Conservation (phyloP, 2,329 filamentous ascomycete genomes). For the Thelonectria rubi region DNA sequence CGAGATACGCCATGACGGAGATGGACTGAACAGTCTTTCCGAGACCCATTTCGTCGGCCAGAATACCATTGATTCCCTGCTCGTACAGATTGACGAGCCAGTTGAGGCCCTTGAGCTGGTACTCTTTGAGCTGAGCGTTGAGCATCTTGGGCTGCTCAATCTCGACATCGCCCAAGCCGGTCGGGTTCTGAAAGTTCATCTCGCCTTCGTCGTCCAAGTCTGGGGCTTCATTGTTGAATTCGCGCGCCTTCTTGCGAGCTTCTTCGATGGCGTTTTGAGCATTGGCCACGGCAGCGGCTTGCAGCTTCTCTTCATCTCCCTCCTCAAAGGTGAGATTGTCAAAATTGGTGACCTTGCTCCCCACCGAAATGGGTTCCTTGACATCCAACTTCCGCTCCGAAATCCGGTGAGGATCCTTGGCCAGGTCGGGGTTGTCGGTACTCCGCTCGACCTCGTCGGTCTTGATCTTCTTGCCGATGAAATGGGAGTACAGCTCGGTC, state of each 20-base stretch:
- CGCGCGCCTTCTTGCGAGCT: slow-evolving; percentile 89
- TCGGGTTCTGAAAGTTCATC: slow-evolving; percentile 99
- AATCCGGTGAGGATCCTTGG: slow-evolving; percentile 57
- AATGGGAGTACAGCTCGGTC: slow-evolving; percentile 98
- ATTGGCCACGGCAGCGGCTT: slow-evolving; percentile 89
- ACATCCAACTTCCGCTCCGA: slow-evolving; percentile 58
- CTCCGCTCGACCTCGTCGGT: slow-evolving; percentile 93
- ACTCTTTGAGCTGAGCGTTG: slow-evolving; percentile 94
- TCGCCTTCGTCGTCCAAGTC: slow-evolving; percentile 91
- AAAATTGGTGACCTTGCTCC: slow-evolving; percentile 86
- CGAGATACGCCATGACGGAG: slow-evolving; percentile 98
- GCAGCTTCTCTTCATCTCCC: slow-evolving; percentile 85
- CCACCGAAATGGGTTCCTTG: slow-evolving; percentile 62
- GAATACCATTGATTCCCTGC: slow-evolving; percentile 98
- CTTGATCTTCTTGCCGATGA: slow-evolving; percentile 99
- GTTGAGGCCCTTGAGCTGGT: slow-evolving; percentile 98
- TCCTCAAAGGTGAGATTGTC: slow-evolving; percentile 96
- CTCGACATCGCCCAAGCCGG: slow-evolving; percentile 91
- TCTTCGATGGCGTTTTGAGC: slow-evolving; percentile 95
- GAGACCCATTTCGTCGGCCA: slow-evolving; percentile 99
- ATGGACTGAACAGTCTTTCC: slow-evolving; percentile 99
- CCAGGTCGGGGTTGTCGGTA: slow-evolving; percentile 81
- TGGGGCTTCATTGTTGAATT: slow-evolving; percentile 81
- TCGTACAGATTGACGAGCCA: slow-evolving; percentile 99
- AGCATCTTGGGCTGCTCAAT: slow-evolving; percentile 95